Base-by-base conservation (phyloP, 768 basidiomycete species). In the Termitomyces sp. region DNA sequence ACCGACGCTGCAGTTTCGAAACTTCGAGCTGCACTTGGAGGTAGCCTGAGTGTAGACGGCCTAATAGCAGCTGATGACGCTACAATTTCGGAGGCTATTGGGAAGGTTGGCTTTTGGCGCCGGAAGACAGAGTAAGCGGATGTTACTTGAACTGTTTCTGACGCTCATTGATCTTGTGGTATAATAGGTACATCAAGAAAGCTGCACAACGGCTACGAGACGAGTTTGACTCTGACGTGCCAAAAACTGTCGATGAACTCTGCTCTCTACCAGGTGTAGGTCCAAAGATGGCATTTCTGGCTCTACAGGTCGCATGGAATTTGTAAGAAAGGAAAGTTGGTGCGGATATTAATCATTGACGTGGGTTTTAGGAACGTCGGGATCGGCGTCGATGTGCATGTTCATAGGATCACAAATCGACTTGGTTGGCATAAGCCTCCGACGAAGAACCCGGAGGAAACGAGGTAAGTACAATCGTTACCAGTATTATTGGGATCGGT, bases 301-400 rank as follows among this genome's bases (percentile, higher is more conserved):
- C 85, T 2, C 76, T 96, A 2, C 93, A 94, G 60, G 81, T 81
- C 25, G 93, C 91, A 1, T 96, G 91, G 92, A 80, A 88, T 59
- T 57, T 91, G 89, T 91, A 63, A 52, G 86, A 65, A 12, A 13
- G 18, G 27, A 7, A 15, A 18, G 16, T 16, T 45, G 29, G 22
- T 13, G 12, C 13, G 22, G 22, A 18, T 18, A 35, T n/a, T 3
- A 9, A 25, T 40, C 29, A 15, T 32, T 47, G 38, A 50, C 42
- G 38, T 23, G 29, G n/a, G 45, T 33, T 48, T n/a, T 64, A 93
- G 90, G 43, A 92, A 94, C 61, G 76, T 80, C 23, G 96, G 96
- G 1, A 96, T 98, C 32, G 96, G 95, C 0, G 96, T 98, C 0
- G 96, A 99, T 61, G 89, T 93, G 0, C 96, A 99, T 67, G 94